Conservation (phyloP, 2,329 filamentous ascomycete species). For the Stemphylium beticola region DNA sequence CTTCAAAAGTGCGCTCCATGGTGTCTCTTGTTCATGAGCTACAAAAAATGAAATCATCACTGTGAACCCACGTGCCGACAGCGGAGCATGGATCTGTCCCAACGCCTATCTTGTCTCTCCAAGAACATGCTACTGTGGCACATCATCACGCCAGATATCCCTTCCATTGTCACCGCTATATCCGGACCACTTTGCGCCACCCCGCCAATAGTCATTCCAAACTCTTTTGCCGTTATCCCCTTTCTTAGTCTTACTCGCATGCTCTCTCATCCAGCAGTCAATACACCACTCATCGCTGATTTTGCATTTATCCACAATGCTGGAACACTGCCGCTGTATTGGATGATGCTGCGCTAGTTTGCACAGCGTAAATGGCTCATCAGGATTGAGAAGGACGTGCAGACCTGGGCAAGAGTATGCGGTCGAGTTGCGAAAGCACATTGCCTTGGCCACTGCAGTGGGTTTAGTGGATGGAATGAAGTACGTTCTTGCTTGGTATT, state of each 20-base stretch:
- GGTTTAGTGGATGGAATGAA: neutral
- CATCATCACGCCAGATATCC: conserved; percentile 15
- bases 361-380: conserved; percentile 18
- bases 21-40: no score
- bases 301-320: neutral
- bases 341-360: conserved; percentile 4
- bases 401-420: conserved; percentile 12
- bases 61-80: no score
- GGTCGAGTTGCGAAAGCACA: conserved; percentile 21
- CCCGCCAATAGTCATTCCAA: conserved; percentile 11
- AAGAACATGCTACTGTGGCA: conserved; percentile 7
- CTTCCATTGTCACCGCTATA: conserved; percentile 4
- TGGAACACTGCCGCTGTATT: conserved; percentile 13
- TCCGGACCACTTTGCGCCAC: conserved; percentile 11
- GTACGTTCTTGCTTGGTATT: no score
- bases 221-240: neutral
- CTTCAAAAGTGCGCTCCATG: no score
- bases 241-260: neutral
- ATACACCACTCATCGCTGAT: conserved; percentile 18
- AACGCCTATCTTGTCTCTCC: neutral
- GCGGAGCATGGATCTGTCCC: no score
- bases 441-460: neutral
- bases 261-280: conserved; percentile 13
- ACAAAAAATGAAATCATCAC: no score
- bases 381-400: conserved; percentile 5